Conservation (phyloP, 768 basidiomycete species). For the Termitomyces sp. region DNA sequence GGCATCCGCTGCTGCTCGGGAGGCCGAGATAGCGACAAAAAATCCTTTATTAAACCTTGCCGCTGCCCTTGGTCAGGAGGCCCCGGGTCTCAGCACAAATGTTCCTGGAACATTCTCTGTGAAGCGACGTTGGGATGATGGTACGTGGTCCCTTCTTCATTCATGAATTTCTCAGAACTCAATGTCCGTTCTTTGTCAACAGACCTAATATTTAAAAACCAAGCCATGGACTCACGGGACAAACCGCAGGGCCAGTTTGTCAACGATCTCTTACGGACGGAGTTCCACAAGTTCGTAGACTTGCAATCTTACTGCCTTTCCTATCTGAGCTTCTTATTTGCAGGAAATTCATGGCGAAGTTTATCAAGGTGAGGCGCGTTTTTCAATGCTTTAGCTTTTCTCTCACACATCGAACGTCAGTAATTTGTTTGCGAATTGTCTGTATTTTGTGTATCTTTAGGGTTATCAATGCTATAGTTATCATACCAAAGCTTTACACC, state of each 20-base stretch:
- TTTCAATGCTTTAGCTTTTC: not conserved
- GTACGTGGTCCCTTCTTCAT: slow-evolving; percentile 36
- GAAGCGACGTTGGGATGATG: slow-evolving; percentile 94
- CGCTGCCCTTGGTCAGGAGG: slow-evolving; percentile 77
- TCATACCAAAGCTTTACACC: not conserved
- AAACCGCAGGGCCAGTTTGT: slow-evolving; percentile 81
- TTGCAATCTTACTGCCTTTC: not conserved
- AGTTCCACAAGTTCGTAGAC: slow-evolving; percentile 81
- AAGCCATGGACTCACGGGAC: slow-evolving; percentile 69
- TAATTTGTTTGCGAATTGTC: slow-evolving; percentile 5
- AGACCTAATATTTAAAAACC: slow-evolving; percentile 88
- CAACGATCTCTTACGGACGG: slow-evolving; percentile 91
- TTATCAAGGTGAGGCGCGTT: slow-evolving; percentile 63
- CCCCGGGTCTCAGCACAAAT: slow-evolving; percentile 69
- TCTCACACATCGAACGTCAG: not conserved
- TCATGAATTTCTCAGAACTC: not conserved
- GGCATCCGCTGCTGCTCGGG: slow-evolving; percentile 56
- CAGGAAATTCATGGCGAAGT: slow-evolving; percentile 92
- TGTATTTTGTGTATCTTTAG: slow-evolving; percentile 15
- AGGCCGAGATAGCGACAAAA: slow-evolving; percentile 79
- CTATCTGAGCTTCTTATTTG: not conserved
- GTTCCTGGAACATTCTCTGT: slow-evolving; percentile 85
- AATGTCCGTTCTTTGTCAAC: not conserved
- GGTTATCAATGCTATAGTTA: slow-evolving; percentile 7
- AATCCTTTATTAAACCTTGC: slow-evolving; percentile 92